phyloP scores from a whole-genome alignment of 345 rosid species.

The Eucalyptus regnans region DNA sequence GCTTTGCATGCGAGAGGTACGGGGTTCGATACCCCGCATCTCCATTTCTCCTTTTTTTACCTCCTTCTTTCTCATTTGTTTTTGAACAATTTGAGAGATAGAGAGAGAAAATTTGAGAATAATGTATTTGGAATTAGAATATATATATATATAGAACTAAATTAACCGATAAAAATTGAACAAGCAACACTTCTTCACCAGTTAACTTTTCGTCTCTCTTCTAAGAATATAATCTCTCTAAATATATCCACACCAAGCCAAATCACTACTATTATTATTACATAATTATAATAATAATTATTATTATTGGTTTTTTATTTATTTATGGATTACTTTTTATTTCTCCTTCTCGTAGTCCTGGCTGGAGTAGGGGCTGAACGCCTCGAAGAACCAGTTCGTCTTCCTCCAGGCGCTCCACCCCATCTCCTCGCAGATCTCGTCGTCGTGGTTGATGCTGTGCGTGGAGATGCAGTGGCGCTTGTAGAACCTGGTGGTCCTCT shows the following conservation, averaged over 20 bases:
- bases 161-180: background rate
- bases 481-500: constrained; percentile 61
- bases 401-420: constrained; percentile 71
- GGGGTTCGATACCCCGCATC: constrained; percentile 39
- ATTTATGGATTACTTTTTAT: background rate
- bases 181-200: background rate
- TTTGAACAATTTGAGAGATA: background rate
- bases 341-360: constrained; percentile 29
- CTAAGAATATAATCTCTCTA: background rate
- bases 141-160: background rate
- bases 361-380: constrained; percentile 65
- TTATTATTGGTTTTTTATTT: background rate
- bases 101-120: background rate
- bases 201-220: background rate
- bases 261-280: background rate
- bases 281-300: background rate
- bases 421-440: constrained; percentile 77
- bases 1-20: constrained; percentile 36
- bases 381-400: constrained; percentile 49
- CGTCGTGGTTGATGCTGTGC: constrained; percentile 76
- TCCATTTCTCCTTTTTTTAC: background rate
- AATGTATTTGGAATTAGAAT: background rate
- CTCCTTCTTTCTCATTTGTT: background rate
- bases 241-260: background rate
- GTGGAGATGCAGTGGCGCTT: constrained; percentile 85